Evolutionary conservation across 495 filamentous ascomycete species (phyloP).

Genomic region (Penicillium simplicissimum): DNA sequence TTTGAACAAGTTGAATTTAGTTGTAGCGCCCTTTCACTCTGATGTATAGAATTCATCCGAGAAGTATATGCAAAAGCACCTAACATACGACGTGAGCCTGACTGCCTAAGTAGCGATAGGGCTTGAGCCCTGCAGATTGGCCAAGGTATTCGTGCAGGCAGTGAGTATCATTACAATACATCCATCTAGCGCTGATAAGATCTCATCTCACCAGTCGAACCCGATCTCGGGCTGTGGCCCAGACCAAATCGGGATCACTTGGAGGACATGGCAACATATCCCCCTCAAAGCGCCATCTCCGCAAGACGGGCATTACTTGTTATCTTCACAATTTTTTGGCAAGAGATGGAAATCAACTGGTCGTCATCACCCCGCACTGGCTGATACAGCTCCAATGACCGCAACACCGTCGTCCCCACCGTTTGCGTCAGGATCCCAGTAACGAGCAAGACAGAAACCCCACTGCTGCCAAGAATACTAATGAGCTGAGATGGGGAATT

Average conservation of each 20-base stretch:
- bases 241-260: background rate
- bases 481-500: constrained; percentile 69
- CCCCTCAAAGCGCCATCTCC: background rate
- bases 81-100: background rate
- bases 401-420: constrained; percentile 70
- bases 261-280: background rate
- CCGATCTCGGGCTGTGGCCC: background rate
- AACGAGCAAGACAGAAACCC: constrained; percentile 71
- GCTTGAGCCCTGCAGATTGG: background rate
- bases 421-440: constrained; percentile 70
- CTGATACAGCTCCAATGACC: constrained; percentile 62
- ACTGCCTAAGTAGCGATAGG: background rate
- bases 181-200: constrained; percentile 6
- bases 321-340: constrained; percentile 34
- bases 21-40: background rate
- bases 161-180: background rate
- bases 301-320: constrained; percentile 23
- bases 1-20: background rate
- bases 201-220: background rate
- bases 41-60: background rate
- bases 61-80: background rate
- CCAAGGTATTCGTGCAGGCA: background rate
- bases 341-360: constrained; percentile 53
- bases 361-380: constrained; percentile 69
- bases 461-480: constrained; percentile 69